Base-by-base conservation (phyloP, 2,329 filamentous ascomycete species). In the Colletotrichum siamense region DNA sequence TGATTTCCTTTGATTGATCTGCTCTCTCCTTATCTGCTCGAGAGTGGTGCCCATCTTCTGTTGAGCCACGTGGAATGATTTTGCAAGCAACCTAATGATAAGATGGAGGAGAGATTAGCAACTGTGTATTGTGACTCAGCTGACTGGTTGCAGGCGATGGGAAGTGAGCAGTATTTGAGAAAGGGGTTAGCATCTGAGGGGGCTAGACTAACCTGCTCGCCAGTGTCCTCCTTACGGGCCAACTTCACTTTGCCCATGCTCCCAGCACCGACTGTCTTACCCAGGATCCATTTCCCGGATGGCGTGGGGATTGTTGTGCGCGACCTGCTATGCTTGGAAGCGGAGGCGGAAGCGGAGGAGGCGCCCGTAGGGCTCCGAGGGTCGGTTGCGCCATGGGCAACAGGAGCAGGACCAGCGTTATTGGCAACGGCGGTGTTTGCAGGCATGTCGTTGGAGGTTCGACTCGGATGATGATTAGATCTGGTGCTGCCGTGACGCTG, bases 231-330 rank as follows among this genome's bases (percentile, higher is more conserved):
- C 85, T 98, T 98, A 81, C 95, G 95, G 28, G 97, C 97, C 79
- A 99, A 89, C 87, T 99, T 99, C 78, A 99, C 97, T 85, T 99
- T 99, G 79, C 97, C 97, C 97, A 99, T 99, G 85, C 96, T 99
- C 67, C 97, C 97, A 69, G 96, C 96, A 76, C 97, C 97, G 81
- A 99, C 97, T 5, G 97, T 99, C 89, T 99, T 99, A 76, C 96
- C 96, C 69, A 99, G 89, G 72, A 96, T 93, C 96, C 96, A 99
- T 88, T 96, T 95, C 74, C 97, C 97, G 15, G 96, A 96, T 63
- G 94, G 93, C 5, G 96, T 96, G 68, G 95, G 95, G 83, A 99
- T 98, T 55, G 95, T 96, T 15, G 96, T 98, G 81, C 92, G 89
- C 71, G 91, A 90, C 79, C 90, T 90, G 76, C 89, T 87, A 79